A percentile compares a stretch with the other conserved stretches of the same genome.
These are phyloP conservation scores for Epicoccum sorghinum DNA, from an alignment of 2,329 filamentous ascomycete species.

Conservation along the genomic window DNA sequence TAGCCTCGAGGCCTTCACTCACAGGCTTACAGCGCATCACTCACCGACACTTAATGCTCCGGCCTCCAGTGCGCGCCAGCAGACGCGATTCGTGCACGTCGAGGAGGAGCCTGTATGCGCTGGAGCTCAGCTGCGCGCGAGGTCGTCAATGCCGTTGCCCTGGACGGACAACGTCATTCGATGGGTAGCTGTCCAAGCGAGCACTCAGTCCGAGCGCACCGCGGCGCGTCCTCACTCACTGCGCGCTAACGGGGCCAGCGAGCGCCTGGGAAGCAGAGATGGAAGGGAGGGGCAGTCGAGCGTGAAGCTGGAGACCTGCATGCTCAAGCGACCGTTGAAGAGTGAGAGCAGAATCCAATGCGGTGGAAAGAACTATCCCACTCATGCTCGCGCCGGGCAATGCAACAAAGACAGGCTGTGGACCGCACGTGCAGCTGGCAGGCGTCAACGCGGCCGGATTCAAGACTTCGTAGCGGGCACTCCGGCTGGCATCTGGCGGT, in stretches of 20 bases:
- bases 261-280: not conserved
- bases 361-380: constrained; percentile 5
- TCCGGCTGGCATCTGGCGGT: constrained; percentile 1
- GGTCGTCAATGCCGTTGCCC: constrained; percentile 20
- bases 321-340: constrained; percentile 8
- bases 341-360: not conserved
- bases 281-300: not conserved
- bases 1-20: not conserved
- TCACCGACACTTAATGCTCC: constrained; percentile 15
- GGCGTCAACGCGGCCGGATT: constrained; percentile 2
- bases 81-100: constrained; percentile 20
- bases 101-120: constrained; percentile 10
- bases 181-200: constrained; percentile 13
- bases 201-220: constrained; percentile 23
- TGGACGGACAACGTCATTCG: constrained; percentile 23
- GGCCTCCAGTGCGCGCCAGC: constrained; percentile 7
- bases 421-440: constrained; percentile 11
- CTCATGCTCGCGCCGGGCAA: not conserved
- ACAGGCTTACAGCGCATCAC: constrained; percentile 13
- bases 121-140: constrained; percentile 16
- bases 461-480: constrained; percentile 13
- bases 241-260: constrained; percentile 1
- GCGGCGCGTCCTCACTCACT: constrained; percentile 20
- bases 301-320: constrained; percentile 7
- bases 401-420: constrained; percentile 4